Conservation (phyloP, 257 asterid genomes). For the Craterostigma plantagineum region DNA sequence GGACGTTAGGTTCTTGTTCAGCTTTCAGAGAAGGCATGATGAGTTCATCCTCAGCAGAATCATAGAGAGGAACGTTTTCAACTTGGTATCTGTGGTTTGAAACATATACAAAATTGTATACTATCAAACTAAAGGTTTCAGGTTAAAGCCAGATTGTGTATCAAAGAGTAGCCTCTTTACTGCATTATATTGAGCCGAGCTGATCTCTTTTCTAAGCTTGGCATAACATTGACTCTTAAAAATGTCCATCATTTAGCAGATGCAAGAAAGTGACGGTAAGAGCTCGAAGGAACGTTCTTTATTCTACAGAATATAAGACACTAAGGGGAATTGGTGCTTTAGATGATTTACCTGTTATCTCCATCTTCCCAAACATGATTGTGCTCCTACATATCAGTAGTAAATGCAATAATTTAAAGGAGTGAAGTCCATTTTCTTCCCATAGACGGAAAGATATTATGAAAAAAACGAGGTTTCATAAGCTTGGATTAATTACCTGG, state of each 20-base stretch:
- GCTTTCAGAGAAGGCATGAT: slow-evolving; percentile 17
- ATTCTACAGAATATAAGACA: slow-evolving; percentile 3
- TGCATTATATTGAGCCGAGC: too few relatives aligned
- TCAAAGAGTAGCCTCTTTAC: too few relatives aligned
- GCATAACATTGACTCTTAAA: background rate
- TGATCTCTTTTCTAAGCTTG: too few relatives aligned
- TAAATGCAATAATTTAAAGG: too few relatives aligned
- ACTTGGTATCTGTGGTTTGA: slow-evolving; percentile 51
- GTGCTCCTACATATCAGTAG: slow-evolving; percentile 29
- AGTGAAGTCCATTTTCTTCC: too few relatives aligned
- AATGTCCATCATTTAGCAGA: background rate
- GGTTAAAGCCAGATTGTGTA: too few relatives aligned
- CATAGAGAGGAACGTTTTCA: slow-evolving; percentile 79
- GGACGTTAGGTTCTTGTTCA: slow-evolving; percentile 8
- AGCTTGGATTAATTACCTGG: slow-evolving; percentile 29
- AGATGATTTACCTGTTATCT: slow-evolving; percentile 44
- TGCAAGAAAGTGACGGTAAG: slow-evolving; percentile 1
- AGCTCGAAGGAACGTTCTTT: slow-evolving; percentile 2
- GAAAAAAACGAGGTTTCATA: too few relatives aligned
- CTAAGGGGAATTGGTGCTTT: background rate
- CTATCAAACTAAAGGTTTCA: too few relatives aligned
- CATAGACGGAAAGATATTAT: too few relatives aligned
- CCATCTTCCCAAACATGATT: slow-evolving; percentile 91
- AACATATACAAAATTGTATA: slow-evolving; percentile 7
- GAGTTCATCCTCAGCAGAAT: slow-evolving; percentile 93